Base-by-base conservation (phyloP, 2,329 filamentous ascomycete genomes). In the Diatrype stigma region DNA sequence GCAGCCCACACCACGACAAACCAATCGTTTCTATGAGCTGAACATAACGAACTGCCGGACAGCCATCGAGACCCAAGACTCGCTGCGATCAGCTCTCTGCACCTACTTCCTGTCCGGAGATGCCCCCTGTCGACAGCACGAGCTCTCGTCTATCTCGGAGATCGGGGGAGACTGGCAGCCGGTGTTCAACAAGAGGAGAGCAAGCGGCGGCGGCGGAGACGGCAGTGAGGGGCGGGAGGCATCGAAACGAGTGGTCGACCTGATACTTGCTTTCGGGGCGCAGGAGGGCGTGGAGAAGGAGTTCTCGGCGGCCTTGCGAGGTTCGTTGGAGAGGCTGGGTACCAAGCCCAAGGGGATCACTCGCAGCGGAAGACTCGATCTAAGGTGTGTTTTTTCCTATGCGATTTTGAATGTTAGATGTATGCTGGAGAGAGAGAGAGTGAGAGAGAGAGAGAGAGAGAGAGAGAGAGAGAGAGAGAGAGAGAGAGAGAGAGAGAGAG, bases 251-350 rank as follows among this genome's bases (percentile, higher is more conserved):
- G 73, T 70, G 35, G 66, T 82, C 12, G 80, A 85, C 56, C 73
- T 84, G 46, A 81, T 86, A 3, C 63, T 86, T 12, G 82, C 82
- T 2, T 69, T 86, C 19, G 82, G 83, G 3, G 74, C 76, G 3
- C 80, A 86, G 56, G 70, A 71, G 22, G 76, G 74, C 2, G 80
- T 85, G 1, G 73, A 72, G 28, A 76, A 71, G 53, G 72, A 75
- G 2, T 79, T 81, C 46, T 67, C 76, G 6, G 67, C 72, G 2
- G 67, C 72, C 6, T 70, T 85, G 8, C 73, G 72, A 3, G 72
- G 74, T 1, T 75, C 76, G 49, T 62, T 86, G 11, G 81, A 85
- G 57, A 77, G 73, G 49, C 66, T 85, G 3, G 82, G 81, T 0
- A 71, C 66, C 6, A 79, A 79, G 52, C 65, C 73, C 0, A 75